These are phyloP conservation scores for Aspergillus sp. DNA, from an alignment of 2,329 filamentous ascomycete genomes.

Conservation along the genomic window DNA sequence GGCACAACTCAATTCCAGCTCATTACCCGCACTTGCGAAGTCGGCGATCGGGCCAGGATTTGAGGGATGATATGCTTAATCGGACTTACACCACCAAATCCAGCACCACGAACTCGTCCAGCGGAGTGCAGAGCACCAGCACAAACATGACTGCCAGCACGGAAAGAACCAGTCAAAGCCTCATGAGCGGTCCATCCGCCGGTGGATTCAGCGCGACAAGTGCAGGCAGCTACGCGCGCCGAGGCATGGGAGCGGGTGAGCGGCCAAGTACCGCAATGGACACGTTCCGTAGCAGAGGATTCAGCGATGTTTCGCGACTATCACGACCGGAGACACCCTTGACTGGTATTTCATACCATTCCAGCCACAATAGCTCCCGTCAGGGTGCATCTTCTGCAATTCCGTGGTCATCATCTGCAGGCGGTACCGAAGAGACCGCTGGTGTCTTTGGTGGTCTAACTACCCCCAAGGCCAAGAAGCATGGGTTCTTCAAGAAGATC, in stretches of 20 bases:
- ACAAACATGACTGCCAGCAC: slow-evolving; percentile 68
- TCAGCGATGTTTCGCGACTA: slow-evolving; percentile 35
- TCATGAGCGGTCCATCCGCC: slow-evolving; percentile 93
- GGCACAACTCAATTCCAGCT: slow-evolving; percentile 42
- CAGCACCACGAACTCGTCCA: slow-evolving; percentile 74
- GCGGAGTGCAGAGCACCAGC: slow-evolving; percentile 64
- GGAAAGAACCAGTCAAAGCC: slow-evolving; percentile 73
- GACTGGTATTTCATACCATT: slow-evolving; percentile 84
- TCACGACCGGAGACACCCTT: slow-evolving; percentile 54
- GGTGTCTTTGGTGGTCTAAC: slow-evolving; percentile 74
- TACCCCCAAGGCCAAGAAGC: slow-evolving; percentile 73
- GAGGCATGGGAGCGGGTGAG: slow-evolving; percentile 49
- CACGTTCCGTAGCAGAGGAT: slow-evolving; percentile 36
- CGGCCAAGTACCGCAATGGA: slow-evolving; percentile 46
- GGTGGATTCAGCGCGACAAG: slow-evolving; percentile 91
- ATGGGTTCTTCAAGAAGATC: slow-evolving; percentile 93
- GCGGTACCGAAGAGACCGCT: slow-evolving; percentile 58
- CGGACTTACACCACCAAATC: slow-evolving; percentile 88
- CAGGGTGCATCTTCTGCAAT: slow-evolving; percentile 62
- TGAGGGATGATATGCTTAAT: slow-evolving; percentile 66
- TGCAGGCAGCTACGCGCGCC: slow-evolving; percentile 85
- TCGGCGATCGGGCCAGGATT: slow-evolving; percentile 64
- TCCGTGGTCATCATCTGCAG: slow-evolving; percentile 50
- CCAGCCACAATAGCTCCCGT: slow-evolving; percentile 68
- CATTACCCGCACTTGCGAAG: slow-evolving; percentile 36